Evolutionary conservation across 495 filamentous ascomycete species (phyloP).

Genomic region (Chaetomidium leptoderma): DNA sequence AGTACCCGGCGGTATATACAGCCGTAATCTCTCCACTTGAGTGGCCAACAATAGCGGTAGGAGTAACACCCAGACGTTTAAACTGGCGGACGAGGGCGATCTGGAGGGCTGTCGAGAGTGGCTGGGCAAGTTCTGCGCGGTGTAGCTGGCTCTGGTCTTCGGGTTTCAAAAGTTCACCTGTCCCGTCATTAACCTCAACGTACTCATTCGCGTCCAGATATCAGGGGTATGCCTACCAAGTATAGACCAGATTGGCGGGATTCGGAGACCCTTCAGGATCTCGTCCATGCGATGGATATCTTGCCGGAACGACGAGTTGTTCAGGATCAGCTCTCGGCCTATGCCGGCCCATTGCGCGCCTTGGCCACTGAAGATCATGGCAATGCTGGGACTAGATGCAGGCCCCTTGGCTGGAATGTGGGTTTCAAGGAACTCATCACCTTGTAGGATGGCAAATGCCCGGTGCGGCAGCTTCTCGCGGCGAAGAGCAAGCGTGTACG

Average conservation of each 20-base stretch:
- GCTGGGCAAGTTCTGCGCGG: background rate
- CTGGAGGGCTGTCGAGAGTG: background rate
- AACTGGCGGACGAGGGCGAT: background rate
- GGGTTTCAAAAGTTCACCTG: background rate
- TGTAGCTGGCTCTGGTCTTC: background rate
- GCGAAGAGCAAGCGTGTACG: slow-evolving; percentile 35
- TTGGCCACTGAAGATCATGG: slow-evolving; percentile 5
- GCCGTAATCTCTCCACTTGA: slow-evolving; percentile 1
- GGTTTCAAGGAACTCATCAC: slow-evolving; percentile 21
- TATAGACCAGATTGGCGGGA: background rate
- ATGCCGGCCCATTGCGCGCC: background rate
- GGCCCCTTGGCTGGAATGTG: background rate
- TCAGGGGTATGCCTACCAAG: background rate
- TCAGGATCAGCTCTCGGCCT: background rate
- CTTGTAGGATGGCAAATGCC: slow-evolving; percentile 32
- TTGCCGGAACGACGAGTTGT: slow-evolving; percentile 13
- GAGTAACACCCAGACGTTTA: background rate
- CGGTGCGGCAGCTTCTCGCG: slow-evolving; percentile 24
- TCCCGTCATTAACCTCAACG: no score
- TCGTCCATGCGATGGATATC: slow-evolving; percentile 20
- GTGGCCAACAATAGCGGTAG: background rate
- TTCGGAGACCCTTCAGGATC: background rate
- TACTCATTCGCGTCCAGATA: background rate
- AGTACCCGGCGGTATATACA: background rate
- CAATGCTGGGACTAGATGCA: background rate